These are phyloP conservation scores for Cystobasidiopsis lactophilus DNA, from an alignment of 768 basidiomycete genomes.

Conservation along the genomic window DNA sequence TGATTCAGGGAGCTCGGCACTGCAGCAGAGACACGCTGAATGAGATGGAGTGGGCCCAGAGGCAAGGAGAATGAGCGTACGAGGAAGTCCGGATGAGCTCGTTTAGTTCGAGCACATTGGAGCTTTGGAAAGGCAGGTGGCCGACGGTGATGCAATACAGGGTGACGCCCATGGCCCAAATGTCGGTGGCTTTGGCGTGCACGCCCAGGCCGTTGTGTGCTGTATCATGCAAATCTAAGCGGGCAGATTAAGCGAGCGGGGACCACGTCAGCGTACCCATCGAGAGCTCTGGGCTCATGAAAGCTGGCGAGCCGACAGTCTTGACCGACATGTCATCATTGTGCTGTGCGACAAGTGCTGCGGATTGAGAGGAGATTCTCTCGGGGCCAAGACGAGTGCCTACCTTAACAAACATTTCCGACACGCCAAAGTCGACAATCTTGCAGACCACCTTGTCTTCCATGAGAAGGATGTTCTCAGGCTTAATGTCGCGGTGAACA, in stretches of 20 bases:
- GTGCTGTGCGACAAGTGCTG: slow-evolving; percentile 23
- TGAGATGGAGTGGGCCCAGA: neutral
- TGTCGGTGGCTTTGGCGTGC: slow-evolving; percentile 13
- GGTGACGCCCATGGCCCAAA: slow-evolving; percentile 16
- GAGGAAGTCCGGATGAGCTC: slow-evolving; percentile 11
- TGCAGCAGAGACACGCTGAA: no score
- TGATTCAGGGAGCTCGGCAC: slow-evolving; percentile 6
- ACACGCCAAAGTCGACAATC: slow-evolving; percentile 93
- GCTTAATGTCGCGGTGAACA: slow-evolving; percentile 21
- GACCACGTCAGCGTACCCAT: slow-evolving; percentile 22
- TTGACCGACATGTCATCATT: slow-evolving; percentile 24
- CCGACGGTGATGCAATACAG: slow-evolving; percentile 18
- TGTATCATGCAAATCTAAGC: neutral
- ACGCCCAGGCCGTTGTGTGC: neutral
- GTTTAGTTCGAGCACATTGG: slow-evolving; percentile 14
- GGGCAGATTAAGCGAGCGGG: neutral
- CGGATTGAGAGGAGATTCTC: slow-evolving; percentile 22
- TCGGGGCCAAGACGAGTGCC: slow-evolving; percentile 15
- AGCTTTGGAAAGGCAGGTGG: slow-evolving; percentile 12
- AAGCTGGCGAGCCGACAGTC: slow-evolving; percentile 80
- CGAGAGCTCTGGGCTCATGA: slow-evolving; percentile 85
- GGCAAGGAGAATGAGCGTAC: neutral
- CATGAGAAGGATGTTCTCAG: slow-evolving; percentile 58
- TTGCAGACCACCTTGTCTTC: slow-evolving; percentile 69
- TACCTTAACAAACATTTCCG: slow-evolving; percentile 65